These are phyloP conservation scores for Hapsidospora chrysogenum DNA, from an alignment of 495 filamentous ascomycete species.

Conservation along the genomic window DNA sequence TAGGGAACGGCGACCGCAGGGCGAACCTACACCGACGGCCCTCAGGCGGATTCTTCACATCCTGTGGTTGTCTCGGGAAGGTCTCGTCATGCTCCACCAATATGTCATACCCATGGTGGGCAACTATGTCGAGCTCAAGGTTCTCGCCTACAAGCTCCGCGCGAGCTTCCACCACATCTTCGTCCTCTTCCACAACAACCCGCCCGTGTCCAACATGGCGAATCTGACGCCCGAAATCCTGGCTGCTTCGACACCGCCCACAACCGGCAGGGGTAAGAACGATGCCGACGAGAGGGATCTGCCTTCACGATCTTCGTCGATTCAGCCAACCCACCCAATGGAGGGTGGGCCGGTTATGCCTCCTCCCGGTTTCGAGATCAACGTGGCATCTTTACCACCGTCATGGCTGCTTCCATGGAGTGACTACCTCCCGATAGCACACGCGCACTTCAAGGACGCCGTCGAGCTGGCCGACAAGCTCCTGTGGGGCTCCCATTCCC, in stretches of 20 bases:
- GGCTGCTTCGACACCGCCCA: conserved; percentile 6
- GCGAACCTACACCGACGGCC: conserved; percentile 60
- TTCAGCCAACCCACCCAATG: conserved; percentile 22
- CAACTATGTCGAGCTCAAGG: conserved; percentile 57
- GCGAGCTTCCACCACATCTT: conserved; percentile 95
- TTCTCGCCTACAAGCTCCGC: conserved; percentile 78
- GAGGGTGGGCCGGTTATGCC: conserved; percentile 35
- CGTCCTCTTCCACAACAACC: conserved; percentile 79
- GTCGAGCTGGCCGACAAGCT: conserved; percentile 52
- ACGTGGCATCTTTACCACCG: conserved; percentile 32
- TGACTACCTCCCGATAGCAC: conserved; percentile 72
- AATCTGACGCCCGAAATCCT: conserved; percentile 10
- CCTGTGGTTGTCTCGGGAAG: conserved; percentile 88
- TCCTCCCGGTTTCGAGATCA: conserved; percentile 27
- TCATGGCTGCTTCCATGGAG: conserved; percentile 61
- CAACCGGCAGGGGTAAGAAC: conserved; percentile 29
- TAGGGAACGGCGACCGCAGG: conserved; percentile 69
- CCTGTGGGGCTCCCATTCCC: conserved; percentile 74
- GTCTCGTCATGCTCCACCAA: conserved; percentile 68
- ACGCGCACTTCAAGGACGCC: conserved; percentile 65
- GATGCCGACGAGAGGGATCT: conserved; percentile 16
- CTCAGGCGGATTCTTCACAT: conserved; percentile 82
- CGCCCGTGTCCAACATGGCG: conserved; percentile 24
- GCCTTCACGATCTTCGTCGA: conserved; percentile 13
- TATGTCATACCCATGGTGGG: conserved; percentile 69